A percentile compares a stretch with the other conserved stretches of the same genome.
phyloP scores from a whole-genome alignment of 164 flowering plant genomes.

The Annona cherimola region DNA sequence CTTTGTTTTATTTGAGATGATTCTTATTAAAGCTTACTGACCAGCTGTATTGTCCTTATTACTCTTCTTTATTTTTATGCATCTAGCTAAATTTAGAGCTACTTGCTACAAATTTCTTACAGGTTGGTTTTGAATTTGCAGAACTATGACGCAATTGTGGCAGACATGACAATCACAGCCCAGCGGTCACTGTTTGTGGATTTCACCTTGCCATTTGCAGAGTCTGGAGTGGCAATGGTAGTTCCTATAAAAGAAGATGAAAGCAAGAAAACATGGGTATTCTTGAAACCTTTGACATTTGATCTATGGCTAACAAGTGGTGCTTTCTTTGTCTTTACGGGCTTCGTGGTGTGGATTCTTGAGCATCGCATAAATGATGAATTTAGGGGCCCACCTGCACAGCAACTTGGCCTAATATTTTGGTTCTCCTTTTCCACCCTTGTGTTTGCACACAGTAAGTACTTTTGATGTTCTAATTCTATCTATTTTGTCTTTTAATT shows the following conservation, averaged over 20 bases:
- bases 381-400: constrained; percentile 12
- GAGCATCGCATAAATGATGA: constrained; percentile 20
- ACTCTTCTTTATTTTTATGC: background rate
- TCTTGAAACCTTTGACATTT: constrained; percentile 23
- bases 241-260: constrained; percentile 13
- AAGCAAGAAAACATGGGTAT: constrained; percentile 11
- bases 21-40: too few relatives aligned
- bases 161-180: constrained; percentile 26
- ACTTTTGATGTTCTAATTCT: background rate
- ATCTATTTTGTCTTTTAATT: background rate
- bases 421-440: constrained; percentile 23
- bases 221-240: constrained; percentile 17
- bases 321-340: constrained; percentile 20
- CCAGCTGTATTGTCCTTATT: too few relatives aligned
- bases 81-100: background rate
- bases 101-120: too few relatives aligned
- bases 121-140: background rate
- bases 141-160: constrained; percentile 32
- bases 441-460: constrained; percentile 27
- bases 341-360: constrained; percentile 24
- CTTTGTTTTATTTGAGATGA: too few relatives aligned
- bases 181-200: constrained; percentile 26
- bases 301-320: constrained; percentile 23
- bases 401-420: constrained; percentile 20
- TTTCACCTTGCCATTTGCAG: constrained; percentile 24